Conservation (phyloP, 2,329 filamentous ascomycete genomes). For the Byssoonygena ceratinophila region DNA sequence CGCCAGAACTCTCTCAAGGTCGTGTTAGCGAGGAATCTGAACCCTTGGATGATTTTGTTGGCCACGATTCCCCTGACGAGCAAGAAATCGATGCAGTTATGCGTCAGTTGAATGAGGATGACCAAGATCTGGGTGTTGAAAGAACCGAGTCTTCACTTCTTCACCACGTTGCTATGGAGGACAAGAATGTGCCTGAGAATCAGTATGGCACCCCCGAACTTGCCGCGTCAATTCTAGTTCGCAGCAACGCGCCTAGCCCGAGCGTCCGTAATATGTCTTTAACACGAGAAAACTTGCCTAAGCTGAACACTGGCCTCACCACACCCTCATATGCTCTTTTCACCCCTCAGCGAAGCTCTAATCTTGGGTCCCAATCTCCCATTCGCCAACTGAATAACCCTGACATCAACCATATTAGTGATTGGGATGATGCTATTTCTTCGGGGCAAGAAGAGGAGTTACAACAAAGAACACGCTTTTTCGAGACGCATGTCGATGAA, state of each 20-base stretch:
- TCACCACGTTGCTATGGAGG: slow-evolving; percentile 10
- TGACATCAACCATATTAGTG: slow-evolving; percentile 58
- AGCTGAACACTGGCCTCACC: slow-evolving; percentile 27
- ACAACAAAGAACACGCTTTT: slow-evolving; percentile 70
- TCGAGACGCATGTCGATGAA: slow-evolving; percentile 80
- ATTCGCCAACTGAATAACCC: slow-evolving; percentile 55
- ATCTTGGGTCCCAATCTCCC: slow-evolving; percentile 44
- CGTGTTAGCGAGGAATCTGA: slow-evolving; percentile 10
- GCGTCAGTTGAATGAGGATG: slow-evolving; percentile 65
- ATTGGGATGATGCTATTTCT: slow-evolving; percentile 83
- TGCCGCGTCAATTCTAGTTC: slow-evolving; percentile 28
- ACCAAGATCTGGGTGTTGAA: slow-evolving; percentile 65
- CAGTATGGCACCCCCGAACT: slow-evolving; percentile 12
- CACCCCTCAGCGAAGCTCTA: slow-evolving; percentile 54
- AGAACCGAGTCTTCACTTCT: slow-evolving; percentile 37
- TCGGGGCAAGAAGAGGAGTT: slow-evolving; percentile 77
- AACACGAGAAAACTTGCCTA: slow-evolving; percentile 39
- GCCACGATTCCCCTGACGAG: slow-evolving; percentile 29
- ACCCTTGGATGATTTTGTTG: slow-evolving; percentile 19
- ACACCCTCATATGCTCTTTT: slow-evolving; percentile 37
- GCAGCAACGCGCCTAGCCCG: slow-evolving; percentile 63
- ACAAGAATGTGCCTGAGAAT: slow-evolving; percentile 4
- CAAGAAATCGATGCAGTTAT: slow-evolving; percentile 87
- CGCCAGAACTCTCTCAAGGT: slow-evolving; percentile 12
- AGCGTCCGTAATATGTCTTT: slow-evolving; percentile 48